phyloP scores from a whole-genome alignment of 441 rosid species.

The Flueggea neowawraea region DNA sequence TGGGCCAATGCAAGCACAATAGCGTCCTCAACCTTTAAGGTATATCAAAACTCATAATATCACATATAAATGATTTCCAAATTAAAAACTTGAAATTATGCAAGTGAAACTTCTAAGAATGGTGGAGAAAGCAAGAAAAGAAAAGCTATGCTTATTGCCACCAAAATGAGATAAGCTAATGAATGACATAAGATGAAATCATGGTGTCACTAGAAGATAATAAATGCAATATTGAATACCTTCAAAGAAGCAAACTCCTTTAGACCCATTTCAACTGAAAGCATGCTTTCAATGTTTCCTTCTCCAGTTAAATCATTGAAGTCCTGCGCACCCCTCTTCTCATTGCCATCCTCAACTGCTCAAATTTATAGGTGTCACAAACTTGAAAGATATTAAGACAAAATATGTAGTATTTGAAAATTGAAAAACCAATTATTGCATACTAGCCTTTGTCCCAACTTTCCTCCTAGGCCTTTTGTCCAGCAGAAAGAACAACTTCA shows the following conservation, averaged over 20 bases:
- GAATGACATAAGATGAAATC: background rate
- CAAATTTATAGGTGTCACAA: conserved; percentile 11
- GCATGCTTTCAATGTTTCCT: conserved; percentile 97
- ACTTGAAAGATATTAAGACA: background rate
- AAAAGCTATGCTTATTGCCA: background rate
- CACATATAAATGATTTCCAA: background rate
- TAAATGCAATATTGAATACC: conserved; percentile 35
- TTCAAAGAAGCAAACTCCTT: conserved; percentile 88
- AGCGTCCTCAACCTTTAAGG: conserved; percentile 80
- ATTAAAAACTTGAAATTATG: background rate
- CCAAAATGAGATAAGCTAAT: background rate
- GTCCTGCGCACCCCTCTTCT: conserved; percentile 65
- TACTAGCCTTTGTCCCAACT: conserved; percentile 76
- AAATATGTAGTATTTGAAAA: background rate
- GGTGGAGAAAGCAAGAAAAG: background rate
- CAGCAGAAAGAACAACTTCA: conserved; percentile 92
- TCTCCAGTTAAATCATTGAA: conserved; percentile 88
- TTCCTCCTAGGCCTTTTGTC: conserved; percentile 90
- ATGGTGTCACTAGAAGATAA: background rate
- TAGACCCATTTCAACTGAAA: conserved; percentile 97
- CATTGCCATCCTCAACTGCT: conserved; percentile 64
- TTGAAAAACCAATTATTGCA: conserved; percentile 13
- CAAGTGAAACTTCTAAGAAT: conserved; percentile 1
- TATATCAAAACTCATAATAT: conserved; percentile 10
- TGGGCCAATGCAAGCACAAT: conserved; percentile 76